phyloP scores from a whole-genome alignment of 257 asterid species.

The Gentiana straminea region DNA sequence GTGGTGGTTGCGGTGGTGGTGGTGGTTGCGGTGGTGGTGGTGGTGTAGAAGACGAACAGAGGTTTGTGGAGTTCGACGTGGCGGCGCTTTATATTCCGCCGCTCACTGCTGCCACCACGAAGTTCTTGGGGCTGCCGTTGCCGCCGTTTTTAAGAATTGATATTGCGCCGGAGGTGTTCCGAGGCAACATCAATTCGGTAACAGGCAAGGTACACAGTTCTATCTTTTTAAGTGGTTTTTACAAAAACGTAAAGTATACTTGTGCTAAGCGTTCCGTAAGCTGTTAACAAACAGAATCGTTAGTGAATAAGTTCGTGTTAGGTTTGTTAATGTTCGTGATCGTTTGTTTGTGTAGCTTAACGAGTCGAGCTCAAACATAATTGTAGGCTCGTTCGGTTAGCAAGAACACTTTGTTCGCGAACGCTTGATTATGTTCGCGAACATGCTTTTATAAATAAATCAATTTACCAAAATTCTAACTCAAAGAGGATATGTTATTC shows the following conservation, averaged over 20 bases:
- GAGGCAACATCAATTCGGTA: conserved; percentile 48
- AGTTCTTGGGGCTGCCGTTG: conserved; percentile 73
- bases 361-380: too few relatives aligned
- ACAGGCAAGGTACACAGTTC: conserved; percentile 53
- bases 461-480: too few relatives aligned
- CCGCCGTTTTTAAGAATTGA: conserved; percentile 72
- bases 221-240: neutral
- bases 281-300: too few relatives aligned
- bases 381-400: too few relatives aligned
- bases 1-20: conserved; percentile 53
- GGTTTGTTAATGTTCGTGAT: too few relatives aligned
- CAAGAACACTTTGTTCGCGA: too few relatives aligned
- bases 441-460: too few relatives aligned
- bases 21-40: neutral
- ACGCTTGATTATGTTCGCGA: too few relatives aligned
- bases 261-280: too few relatives aligned
- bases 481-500: too few relatives aligned
- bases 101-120: conserved; percentile 59
- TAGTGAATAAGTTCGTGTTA: too few relatives aligned
- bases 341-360: too few relatives aligned
- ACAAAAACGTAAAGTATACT: neutral
- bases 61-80: conserved; percentile 43
- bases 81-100: conserved; percentile 55
- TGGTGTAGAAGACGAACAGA: conserved; percentile 10
- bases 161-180: conserved; percentile 46